A percentile compares a stretch with the other conserved stretches of the same genome.
These are phyloP conservation scores for Dicorynia guianensis DNA, from an alignment of 306 rosid species.

Conservation along the genomic window DNA sequence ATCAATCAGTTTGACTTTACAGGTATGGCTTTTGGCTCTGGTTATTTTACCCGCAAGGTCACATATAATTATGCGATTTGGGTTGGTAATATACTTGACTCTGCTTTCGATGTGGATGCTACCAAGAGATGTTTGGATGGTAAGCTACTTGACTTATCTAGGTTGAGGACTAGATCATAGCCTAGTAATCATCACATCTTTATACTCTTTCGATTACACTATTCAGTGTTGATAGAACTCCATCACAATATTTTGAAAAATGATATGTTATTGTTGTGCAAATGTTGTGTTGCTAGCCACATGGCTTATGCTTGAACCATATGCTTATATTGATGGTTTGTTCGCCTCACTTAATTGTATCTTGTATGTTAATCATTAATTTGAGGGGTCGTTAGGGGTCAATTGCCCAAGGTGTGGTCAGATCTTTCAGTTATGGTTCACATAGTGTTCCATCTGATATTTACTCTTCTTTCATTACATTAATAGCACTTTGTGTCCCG, in stretches of 20 bases:
- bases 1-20: constrained; percentile 39
- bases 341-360: constrained; percentile 18
- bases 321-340: constrained; percentile 30
- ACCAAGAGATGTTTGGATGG: constrained; percentile 84
- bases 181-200: background rate
- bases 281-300: background rate
- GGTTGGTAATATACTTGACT: constrained; percentile 77
- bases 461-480: background rate
- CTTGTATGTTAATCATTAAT: constrained; percentile 25
- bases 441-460: constrained; percentile 15
- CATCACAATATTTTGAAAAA: background rate
- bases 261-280: background rate
- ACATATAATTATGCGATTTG: constrained; percentile 69
- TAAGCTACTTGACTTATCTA: constrained; percentile 46
- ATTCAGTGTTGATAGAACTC: background rate
- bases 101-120: constrained; percentile 77
- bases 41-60: constrained; percentile 94
- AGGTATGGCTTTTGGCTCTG: constrained; percentile 96
- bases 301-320: background rate
- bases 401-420: constrained; percentile 18
- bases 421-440: constrained; percentile 19
- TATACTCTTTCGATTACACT: background rate
- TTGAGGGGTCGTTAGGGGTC: constrained; percentile 12
- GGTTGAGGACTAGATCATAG: constrained; percentile 11
- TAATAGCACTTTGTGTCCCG: background rate